A percentile compares a stretch with the other conserved stretches of the same genome.
phyloP scores from a whole-genome alignment of 1,284 basidiomycete species.

The Tilletia walkeri region DNA sequence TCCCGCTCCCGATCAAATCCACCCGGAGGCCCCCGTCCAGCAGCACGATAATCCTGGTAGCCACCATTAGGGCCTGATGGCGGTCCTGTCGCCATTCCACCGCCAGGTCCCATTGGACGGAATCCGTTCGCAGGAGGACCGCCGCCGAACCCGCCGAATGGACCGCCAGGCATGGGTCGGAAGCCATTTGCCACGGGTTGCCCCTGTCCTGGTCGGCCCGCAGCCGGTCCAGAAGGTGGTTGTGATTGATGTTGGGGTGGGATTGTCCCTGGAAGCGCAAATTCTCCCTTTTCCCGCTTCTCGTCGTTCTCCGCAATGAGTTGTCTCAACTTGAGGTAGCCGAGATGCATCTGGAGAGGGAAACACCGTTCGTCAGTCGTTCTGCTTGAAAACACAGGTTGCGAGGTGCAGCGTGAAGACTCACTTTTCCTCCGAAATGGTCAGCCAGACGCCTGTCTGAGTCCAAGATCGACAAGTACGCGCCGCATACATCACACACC shows the following conservation, averaged over 20 bases:
- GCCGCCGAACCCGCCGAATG: background rate
- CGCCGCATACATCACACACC: constrained; percentile 98
- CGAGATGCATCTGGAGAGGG: constrained; percentile 82
- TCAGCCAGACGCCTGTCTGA: constrained; percentile 97
- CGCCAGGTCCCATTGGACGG: constrained; percentile 23
- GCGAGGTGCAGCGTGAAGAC: constrained; percentile 34
- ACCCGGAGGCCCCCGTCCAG: constrained; percentile 18
- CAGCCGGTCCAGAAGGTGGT: background rate
- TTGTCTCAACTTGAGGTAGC: constrained; percentile 94
- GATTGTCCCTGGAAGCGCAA: constrained; percentile 17
- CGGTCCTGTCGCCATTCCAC: constrained; percentile 9
- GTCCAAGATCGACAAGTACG: constrained; percentile 94
- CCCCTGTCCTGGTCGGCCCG: background rate
- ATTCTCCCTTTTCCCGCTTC: constrained; percentile 22
- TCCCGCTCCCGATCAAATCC: constrained; percentile 35
- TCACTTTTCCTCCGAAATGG: constrained; percentile 97
- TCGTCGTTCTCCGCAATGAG: constrained; percentile 71
- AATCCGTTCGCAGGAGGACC: constrained; percentile 2
- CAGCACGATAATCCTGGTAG: background rate
- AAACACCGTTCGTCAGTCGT: background rate
- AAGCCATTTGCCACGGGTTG: background rate
- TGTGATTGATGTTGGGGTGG: constrained; percentile 10
- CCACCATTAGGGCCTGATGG: constrained; percentile 18
- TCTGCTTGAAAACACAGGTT: background rate
- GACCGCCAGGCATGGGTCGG: background rate